Conservation (phyloP, 2,329 filamentous ascomycete genomes). For the Fusarium concolor region DNA sequence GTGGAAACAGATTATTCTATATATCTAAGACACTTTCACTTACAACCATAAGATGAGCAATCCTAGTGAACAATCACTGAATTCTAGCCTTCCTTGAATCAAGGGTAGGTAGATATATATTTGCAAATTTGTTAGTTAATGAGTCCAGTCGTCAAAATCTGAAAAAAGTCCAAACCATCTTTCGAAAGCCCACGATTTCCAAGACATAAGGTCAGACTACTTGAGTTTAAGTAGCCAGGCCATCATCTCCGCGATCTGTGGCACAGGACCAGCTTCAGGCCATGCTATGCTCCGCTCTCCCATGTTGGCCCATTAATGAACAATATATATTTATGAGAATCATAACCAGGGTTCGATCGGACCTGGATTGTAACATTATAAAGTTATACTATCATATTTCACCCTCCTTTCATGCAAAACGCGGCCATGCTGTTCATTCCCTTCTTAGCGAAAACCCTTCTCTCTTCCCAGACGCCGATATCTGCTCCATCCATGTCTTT, state of each 20-base stretch:
- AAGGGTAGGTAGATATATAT: too few species aligned
- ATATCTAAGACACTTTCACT: not conserved
- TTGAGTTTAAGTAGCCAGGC: too few species aligned
- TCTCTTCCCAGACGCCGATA: slow-evolving; percentile 40
- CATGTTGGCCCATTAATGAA: not conserved
- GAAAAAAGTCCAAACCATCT: too few species aligned
- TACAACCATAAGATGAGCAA: not conserved
- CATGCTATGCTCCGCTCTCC: not conserved
- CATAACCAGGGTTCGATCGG: slow-evolving; percentile 40
- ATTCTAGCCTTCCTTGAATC: too few species aligned
- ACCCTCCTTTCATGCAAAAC: slow-evolving; percentile 8
- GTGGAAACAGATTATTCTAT: not conserved
- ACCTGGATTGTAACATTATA: slow-evolving; percentile 44
- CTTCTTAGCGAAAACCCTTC: slow-evolving; percentile 4
- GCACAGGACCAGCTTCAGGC: not conserved
- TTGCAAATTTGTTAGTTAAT: too few species aligned
- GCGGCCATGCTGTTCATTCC: slow-evolving; percentile 14
- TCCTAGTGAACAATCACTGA: too few species aligned
- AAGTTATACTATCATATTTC: slow-evolving; percentile 44
- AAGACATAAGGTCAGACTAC: too few species aligned
- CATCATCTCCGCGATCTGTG: too few species aligned
- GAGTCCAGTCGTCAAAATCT: too few species aligned
- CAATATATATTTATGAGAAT: slow-evolving; percentile 31
- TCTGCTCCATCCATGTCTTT: slow-evolving; percentile 30
- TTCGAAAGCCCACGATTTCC: too few species aligned